These are phyloP conservation scores for Syzygium aromaticum DNA, from an alignment of 345 rosid genomes.

Conservation along the genomic window DNA sequence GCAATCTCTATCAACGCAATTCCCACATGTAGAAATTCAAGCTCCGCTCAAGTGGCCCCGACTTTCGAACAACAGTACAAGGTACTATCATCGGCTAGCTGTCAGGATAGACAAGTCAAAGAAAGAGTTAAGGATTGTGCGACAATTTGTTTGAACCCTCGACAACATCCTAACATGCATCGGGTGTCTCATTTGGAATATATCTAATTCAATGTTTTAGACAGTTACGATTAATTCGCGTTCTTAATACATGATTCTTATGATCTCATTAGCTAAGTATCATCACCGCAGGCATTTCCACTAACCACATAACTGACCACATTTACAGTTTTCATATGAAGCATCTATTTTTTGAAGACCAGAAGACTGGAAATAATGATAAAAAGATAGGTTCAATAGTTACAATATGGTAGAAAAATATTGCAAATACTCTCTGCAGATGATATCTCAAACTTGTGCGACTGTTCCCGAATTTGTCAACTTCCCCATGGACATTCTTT, in stretches of 20 bases:
- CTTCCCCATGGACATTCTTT: too few relatives aligned
- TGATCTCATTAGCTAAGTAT: neutral
- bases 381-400: neutral
- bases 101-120: neutral
- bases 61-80: neutral
- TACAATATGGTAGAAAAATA: neutral
- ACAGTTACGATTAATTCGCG: neutral
- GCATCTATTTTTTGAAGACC: too few relatives aligned
- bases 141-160: neutral
- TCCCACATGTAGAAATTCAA: neutral
- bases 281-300: neutral
- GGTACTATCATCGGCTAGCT: neutral
- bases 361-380: neutral
- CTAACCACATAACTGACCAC: neutral
- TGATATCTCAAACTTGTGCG: too few relatives aligned
- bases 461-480: too few relatives aligned
- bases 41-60: neutral
- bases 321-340: too few relatives aligned
- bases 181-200: neutral
- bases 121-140: neutral
- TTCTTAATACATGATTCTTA: neutral
- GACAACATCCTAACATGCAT: neutral
- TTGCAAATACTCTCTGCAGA: too few relatives aligned
- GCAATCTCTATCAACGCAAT: neutral
- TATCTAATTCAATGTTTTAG: neutral